Evolutionary conservation across 495 filamentous ascomycete genomes (phyloP).

Genomic region (Penicillium canescens): DNA sequence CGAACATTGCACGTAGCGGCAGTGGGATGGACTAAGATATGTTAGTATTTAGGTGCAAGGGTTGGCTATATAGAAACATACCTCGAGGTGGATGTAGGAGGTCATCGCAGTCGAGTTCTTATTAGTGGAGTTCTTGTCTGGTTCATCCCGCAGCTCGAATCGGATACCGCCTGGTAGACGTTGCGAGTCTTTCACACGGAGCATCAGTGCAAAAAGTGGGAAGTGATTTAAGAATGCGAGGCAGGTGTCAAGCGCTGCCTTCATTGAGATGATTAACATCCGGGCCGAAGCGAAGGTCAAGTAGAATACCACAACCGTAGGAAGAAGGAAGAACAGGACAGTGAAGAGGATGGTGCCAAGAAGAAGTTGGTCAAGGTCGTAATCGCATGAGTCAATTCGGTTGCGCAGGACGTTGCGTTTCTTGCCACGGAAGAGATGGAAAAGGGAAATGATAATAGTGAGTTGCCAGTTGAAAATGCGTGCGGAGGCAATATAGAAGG

Average conservation of each 20-base stretch:
- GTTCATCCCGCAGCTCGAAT: conserved; percentile 76
- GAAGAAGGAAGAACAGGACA: conserved; percentile 89
- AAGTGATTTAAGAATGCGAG: conserved; percentile 97
- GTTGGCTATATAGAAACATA: conserved; percentile 27
- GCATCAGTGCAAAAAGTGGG: conserved; percentile 94
- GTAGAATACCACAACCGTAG: conserved; percentile 95
- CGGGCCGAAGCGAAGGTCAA: conserved; percentile 91
- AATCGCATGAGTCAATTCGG: conserved; percentile 97
- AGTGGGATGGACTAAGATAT: conserved; percentile 75
- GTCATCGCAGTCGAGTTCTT: conserved; percentile 42
- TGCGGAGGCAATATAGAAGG: conserved; percentile 94
- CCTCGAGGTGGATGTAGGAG: conserved; percentile 81
- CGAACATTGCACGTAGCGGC: conserved; percentile 87
- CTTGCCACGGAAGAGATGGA: conserved; percentile 96
- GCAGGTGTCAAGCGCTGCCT: conserved; percentile 84
- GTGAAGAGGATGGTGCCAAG: conserved; percentile 97
- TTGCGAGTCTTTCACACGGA: conserved; percentile 89
- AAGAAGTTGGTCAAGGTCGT: conserved; percentile 95
- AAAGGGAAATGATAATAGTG: conserved; percentile 91
- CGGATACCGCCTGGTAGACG: conserved; percentile 90
- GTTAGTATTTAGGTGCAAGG: conserved; percentile 9
- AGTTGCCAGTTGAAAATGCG: conserved; percentile 99
- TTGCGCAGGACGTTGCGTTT: conserved; percentile 97
- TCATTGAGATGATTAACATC: conserved; percentile 91
- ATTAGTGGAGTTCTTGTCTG: conserved; percentile 23